These are phyloP conservation scores for Solanum hybrid DNA, from an alignment of 305 asterid genomes.

Conservation along the genomic window DNA sequence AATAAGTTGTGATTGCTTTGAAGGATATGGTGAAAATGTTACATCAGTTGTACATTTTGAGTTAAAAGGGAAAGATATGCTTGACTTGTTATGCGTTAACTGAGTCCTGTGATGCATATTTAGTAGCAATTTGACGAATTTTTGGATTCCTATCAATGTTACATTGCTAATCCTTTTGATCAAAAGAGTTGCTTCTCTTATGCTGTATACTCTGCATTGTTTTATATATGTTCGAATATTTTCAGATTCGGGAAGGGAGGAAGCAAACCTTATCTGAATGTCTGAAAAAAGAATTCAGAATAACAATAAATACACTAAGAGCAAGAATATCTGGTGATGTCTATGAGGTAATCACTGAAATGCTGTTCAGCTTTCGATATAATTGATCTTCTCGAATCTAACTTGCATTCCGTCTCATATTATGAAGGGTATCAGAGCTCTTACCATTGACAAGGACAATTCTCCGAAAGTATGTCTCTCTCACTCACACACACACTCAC, in stretches of 20 bases:
- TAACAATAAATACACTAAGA: conserved; percentile 66
- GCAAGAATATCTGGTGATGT: conserved; percentile 55
- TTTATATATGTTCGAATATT: background rate
- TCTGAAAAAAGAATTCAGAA: conserved; percentile 76
- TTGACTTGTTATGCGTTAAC: background rate
- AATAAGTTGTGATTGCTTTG: background rate
- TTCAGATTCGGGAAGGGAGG: conserved; percentile 83
- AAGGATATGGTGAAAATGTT: background rate
- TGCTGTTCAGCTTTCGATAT: background rate
- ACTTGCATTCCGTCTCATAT: background rate
- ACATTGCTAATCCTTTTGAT: background rate
- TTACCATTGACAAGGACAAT: conserved; percentile 75
- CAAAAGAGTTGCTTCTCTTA: background rate
- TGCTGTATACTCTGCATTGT: background rate
- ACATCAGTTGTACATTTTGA: background rate
- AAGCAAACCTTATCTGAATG: conserved; percentile 58
- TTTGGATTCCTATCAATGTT: background rate
- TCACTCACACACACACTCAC: background rate
- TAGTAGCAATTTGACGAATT: background rate
- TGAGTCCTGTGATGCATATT: background rate
- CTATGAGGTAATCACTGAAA: conserved; percentile 53
- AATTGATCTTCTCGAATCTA: background rate
- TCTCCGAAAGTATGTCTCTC: conserved; percentile 50
- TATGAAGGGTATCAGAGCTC: conserved; percentile 78
- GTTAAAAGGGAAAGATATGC: background rate